Evolutionary conservation across 2,329 filamentous ascomycete genomes (phyloP).

Genomic region (Alternaria viburni): DNA sequence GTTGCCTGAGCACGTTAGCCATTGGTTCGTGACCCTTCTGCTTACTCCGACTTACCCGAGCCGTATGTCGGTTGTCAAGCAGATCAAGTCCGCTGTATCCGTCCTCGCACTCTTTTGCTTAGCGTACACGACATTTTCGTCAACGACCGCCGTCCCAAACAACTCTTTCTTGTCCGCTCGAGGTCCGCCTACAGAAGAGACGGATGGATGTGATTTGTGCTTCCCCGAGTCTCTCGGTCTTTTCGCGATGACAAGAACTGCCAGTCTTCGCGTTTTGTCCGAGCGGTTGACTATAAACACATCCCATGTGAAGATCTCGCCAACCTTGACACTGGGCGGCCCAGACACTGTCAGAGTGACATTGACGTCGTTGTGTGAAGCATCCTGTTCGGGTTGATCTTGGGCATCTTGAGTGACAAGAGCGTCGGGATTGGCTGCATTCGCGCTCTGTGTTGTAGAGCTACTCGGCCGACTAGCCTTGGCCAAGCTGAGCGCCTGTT

Average conservation of each 20-base stretch:
- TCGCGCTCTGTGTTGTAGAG: slow-evolving; percentile 26
- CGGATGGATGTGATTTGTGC: slow-evolving; percentile 52
- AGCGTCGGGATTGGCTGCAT: slow-evolving; percentile 35
- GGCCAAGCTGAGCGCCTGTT: slow-evolving; percentile 50
- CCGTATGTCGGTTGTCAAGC: slow-evolving; percentile 74
- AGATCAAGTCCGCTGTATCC: slow-evolving; percentile 73
- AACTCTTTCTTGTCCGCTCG: slow-evolving; percentile 44
- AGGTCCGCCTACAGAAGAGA: slow-evolving; percentile 48
- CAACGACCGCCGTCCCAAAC: slow-evolving; percentile 70
- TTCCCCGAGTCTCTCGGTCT: slow-evolving; percentile 59
- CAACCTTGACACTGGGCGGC: slow-evolving; percentile 65
- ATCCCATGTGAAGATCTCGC: slow-evolving; percentile 73
- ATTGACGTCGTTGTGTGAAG: slow-evolving; percentile 62
- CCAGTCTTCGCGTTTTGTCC: slow-evolving; percentile 68
- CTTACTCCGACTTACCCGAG: slow-evolving; percentile 62
- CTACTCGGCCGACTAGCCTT: slow-evolving; percentile 41
- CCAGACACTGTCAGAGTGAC: slow-evolving; percentile 77
- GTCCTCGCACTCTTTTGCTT: slow-evolving; percentile 70
- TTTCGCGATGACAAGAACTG: slow-evolving; percentile 70
- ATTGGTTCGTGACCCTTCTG: neutral
- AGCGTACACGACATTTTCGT: slow-evolving; percentile 74
- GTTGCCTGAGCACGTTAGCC: slow-evolving; percentile 56
- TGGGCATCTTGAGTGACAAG: slow-evolving; percentile 32
- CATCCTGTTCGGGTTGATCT: slow-evolving; percentile 22
- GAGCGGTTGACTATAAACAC: slow-evolving; percentile 79